Evolutionary conservation across 306 rosid species (phyloP).

Genomic region (Albizia julibrissin): DNA sequence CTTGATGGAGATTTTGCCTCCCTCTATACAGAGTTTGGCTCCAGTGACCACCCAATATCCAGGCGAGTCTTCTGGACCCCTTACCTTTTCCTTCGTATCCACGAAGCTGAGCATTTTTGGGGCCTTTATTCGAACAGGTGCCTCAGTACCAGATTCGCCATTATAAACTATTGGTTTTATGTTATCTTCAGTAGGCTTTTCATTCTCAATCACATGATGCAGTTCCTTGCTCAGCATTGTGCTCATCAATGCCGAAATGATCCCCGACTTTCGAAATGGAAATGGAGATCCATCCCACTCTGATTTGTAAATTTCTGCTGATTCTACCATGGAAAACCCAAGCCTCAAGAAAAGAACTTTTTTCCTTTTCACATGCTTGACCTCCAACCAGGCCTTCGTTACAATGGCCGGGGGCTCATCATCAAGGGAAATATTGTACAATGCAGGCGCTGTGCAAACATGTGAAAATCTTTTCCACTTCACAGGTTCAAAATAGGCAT

Average conservation of each 20-base stretch:
- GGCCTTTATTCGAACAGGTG: slow-evolving; percentile 50
- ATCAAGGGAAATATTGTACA: slow-evolving; percentile 39
- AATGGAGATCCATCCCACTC: slow-evolving; percentile 62
- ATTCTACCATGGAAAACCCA: slow-evolving; percentile 53
- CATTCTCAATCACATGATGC: slow-evolving; percentile 33
- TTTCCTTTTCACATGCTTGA: slow-evolving; percentile 48
- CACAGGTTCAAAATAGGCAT: slow-evolving; percentile 57
- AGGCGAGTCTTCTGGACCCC: slow-evolving; percentile 65
- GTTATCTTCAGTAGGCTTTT: slow-evolving; percentile 45
- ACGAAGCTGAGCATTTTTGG: slow-evolving; percentile 57
- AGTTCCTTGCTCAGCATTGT: slow-evolving; percentile 57
- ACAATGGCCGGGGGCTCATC: slow-evolving; percentile 52
- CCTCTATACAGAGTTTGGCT: slow-evolving; percentile 59
- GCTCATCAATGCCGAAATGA: slow-evolving; percentile 57
- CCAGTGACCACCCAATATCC: slow-evolving; percentile 78
- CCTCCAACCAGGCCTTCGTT: slow-evolving; percentile 68
- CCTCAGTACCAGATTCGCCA: slow-evolving; percentile 37
- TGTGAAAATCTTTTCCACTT: slow-evolving; percentile 66
- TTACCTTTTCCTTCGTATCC: slow-evolving; percentile 54
- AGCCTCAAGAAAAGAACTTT: slow-evolving; percentile 66
- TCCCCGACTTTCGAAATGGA: slow-evolving; percentile 54
- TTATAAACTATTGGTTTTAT: slow-evolving; percentile 46
- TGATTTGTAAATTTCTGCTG: slow-evolving; percentile 52
- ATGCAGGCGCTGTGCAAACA: slow-evolving; percentile 62
- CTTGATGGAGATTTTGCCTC: slow-evolving; percentile 57